phyloP scores from a whole-genome alignment of 805 yeast species.

The Zygoascus biomembranicola region DNA sequence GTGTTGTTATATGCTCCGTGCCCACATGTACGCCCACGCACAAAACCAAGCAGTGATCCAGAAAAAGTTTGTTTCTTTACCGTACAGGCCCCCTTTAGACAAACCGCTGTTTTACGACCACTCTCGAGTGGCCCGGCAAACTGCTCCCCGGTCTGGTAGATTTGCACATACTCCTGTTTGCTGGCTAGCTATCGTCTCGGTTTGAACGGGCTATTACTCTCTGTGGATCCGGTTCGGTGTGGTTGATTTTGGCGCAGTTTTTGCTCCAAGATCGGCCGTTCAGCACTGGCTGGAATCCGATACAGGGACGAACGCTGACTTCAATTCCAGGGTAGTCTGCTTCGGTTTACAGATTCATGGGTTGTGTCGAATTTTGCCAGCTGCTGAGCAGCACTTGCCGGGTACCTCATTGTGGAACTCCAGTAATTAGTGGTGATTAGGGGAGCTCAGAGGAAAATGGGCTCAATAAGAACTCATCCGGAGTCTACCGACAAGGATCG shows the following conservation, averaged over 20 bases:
- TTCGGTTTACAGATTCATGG: background rate
- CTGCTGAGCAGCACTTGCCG: background rate
- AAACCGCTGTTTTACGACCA: constrained; percentile 1
- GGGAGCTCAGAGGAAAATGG: constrained; percentile 7
- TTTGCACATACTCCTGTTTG: background rate
- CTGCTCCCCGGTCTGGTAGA: background rate
- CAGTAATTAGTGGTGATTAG: constrained; percentile 6
- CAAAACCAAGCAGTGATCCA: background rate
- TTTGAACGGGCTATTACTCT: background rate
- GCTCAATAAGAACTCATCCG: constrained; percentile 13
- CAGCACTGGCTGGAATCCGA: background rate
- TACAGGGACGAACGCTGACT: background rate
- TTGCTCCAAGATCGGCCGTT: background rate
- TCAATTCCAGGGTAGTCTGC: background rate
- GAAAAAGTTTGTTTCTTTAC: background rate
- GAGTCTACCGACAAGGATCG: constrained; percentile 7
- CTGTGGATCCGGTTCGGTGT: background rate
- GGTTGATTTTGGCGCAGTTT: background rate
- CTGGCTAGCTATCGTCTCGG: background rate
- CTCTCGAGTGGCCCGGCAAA: background rate
- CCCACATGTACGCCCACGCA: background rate
- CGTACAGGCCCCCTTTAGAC: background rate
- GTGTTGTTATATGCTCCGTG: no score
- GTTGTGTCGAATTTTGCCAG: background rate
- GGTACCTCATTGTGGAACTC: background rate